phyloP scores from a whole-genome alignment of 2,329 filamentous ascomycete genomes.

The Torrubiella hemipterigena region DNA sequence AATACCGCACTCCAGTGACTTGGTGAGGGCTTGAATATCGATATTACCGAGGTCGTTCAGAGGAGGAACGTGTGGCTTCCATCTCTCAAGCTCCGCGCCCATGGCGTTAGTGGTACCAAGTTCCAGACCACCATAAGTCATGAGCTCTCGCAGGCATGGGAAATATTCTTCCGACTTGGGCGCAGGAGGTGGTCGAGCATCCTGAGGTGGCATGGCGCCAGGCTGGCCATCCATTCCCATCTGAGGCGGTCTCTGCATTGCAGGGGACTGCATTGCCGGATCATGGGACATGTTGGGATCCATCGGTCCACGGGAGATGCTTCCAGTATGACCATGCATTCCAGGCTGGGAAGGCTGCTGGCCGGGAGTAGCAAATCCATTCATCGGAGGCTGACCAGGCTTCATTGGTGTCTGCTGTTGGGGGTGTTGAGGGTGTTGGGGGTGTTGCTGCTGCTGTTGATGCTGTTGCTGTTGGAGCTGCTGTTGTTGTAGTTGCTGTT shows the following conservation, averaged over 20 bases:
- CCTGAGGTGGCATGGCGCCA: slow-evolving; percentile 11
- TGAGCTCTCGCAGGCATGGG: slow-evolving; percentile 40
- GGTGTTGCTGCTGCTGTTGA: slow-evolving; percentile 19
- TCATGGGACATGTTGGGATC: slow-evolving; percentile 21
- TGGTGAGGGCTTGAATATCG: slow-evolving; percentile 79
- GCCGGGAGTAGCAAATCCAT: slow-evolving; percentile 23
- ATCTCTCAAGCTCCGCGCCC: slow-evolving; percentile 52
- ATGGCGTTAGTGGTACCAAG: slow-evolving; percentile 52
- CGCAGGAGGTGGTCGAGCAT: slow-evolving; percentile 21
- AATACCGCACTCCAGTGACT: slow-evolving; percentile 82
- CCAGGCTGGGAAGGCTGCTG: slow-evolving; percentile 11
- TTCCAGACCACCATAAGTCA: slow-evolving; percentile 61
- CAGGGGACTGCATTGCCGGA: slow-evolving; percentile 17
- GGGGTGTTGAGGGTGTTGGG: slow-evolving; percentile 10
- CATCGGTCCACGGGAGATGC: slow-evolving; percentile 38
- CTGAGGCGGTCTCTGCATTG: slow-evolving; percentile 20
- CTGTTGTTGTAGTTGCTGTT: slow-evolving; percentile 15
- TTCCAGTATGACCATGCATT: slow-evolving; percentile 29
- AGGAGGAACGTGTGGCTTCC: slow-evolving; percentile 63
- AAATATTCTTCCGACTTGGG: slow-evolving; percentile 40
- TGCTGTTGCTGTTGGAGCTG: slow-evolving; percentile 16
- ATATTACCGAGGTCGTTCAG: slow-evolving; percentile 74
- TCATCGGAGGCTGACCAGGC: slow-evolving; percentile 22
- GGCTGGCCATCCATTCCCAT: slow-evolving; percentile 22
- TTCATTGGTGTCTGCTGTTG: slow-evolving; percentile 25